phyloP scores from a whole-genome alignment of 495 filamentous ascomycete species.

The Parathielavia appendiculata region DNA sequence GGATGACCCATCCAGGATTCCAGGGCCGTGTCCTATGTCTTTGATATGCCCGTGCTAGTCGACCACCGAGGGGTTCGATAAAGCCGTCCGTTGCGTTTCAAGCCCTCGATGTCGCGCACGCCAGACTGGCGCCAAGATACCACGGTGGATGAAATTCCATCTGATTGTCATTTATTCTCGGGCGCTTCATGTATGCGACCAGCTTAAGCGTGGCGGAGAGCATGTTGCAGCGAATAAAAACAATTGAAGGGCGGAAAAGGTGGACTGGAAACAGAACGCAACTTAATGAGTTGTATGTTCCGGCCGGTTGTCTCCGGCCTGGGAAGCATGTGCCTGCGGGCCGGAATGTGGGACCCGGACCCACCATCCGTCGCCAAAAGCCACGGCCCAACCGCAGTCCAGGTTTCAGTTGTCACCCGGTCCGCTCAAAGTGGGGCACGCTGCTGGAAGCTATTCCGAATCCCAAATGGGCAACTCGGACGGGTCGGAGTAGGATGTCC shows the following conservation, averaged over 20 bases:
- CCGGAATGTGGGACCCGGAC: constrained; percentile 5
- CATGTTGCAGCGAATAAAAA: too few relatives aligned
- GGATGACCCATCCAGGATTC: not conserved
- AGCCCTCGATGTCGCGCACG: not conserved
- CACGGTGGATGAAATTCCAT: not conserved
- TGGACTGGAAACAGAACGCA: not conserved
- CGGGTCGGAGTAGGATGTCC: not conserved
- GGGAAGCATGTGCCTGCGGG: not conserved
- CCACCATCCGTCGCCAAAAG: not conserved
- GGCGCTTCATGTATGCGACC: not conserved
- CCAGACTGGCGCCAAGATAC: constrained; percentile 4
- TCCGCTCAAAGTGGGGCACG: not conserved
- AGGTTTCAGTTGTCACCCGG: not conserved
- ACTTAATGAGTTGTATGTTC: not conserved
- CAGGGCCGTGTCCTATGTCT: not conserved
- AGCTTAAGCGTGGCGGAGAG: not conserved
- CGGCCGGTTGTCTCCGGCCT: too few relatives aligned
- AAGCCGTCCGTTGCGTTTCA: not conserved
- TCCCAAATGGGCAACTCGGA: not conserved
- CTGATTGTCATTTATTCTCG: not conserved
- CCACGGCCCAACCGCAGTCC: not conserved
- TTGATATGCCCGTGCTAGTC: not conserved
- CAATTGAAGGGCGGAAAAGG: not conserved
- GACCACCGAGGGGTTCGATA: too few relatives aligned
- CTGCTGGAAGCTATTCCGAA: constrained; percentile 11